Evolutionary conservation across 257 asterid genomes (phyloP).

Genomic region (Petrea volubilis): DNA sequence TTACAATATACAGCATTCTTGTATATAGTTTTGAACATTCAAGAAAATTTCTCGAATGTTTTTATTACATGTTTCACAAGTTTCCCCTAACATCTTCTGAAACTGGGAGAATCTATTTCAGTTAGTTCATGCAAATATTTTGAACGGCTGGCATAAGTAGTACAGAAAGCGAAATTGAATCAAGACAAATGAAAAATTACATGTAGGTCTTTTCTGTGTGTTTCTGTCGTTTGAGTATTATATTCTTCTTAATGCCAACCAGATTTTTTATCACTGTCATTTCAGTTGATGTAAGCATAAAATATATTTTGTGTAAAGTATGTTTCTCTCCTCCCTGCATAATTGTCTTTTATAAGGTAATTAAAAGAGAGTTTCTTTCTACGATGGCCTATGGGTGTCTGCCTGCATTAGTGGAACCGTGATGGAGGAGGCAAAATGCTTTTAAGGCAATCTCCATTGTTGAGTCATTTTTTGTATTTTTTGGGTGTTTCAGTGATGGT

Average conservation of each 20-base stretch:
- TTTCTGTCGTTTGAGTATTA: not conserved
- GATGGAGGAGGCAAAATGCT: not conserved
- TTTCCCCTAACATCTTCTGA: not conserved
- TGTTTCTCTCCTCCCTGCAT: not conserved
- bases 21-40: not conserved
- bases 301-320: not conserved
- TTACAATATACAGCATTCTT: not conserved
- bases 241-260: not conserved
- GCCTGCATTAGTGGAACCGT: not conserved
- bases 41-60: not conserved
- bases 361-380: not conserved
- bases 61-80: not conserved
- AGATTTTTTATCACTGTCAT: not conserved
- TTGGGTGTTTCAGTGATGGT: not conserved
- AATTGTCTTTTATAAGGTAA: not conserved
- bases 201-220: not conserved
- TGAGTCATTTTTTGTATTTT: not conserved
- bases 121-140: not conserved
- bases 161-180: not conserved
- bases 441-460: not conserved
- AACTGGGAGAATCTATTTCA: not conserved
- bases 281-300: not conserved
- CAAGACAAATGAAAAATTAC: not conserved
- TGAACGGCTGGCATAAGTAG: not conserved
- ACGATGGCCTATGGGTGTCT: not conserved